These are phyloP conservation scores for Solanum dulcamara DNA, from an alignment of 257 asterid genomes.

Conservation along the genomic window DNA sequence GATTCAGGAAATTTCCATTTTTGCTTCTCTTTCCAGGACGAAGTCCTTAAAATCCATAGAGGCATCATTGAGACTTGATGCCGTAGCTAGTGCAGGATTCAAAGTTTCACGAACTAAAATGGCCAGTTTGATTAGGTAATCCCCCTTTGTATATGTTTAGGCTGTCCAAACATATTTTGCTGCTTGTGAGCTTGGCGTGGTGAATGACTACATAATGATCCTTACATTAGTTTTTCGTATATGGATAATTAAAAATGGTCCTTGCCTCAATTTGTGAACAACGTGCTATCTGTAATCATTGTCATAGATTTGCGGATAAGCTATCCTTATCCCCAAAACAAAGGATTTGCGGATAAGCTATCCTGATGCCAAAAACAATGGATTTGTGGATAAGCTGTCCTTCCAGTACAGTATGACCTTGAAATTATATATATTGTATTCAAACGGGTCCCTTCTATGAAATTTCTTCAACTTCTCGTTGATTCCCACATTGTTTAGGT, in stretches of 20 bases:
- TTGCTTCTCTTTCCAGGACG: conserved; percentile 36
- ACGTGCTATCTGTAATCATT: not conserved
- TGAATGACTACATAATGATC: not conserved
- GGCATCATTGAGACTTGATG: conserved; percentile 81
- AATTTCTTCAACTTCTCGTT: not conserved
- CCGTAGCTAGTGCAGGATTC: conserved; percentile 92
- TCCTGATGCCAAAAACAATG: not conserved
- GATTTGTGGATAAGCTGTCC: not conserved
- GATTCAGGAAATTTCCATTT: not conserved
- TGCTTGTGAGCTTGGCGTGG: not conserved
- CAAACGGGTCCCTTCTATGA: not conserved
- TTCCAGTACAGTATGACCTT: not conserved
- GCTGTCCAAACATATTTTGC: not conserved
- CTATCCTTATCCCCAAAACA: not conserved
- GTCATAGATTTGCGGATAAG: not conserved
- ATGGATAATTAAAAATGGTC: not conserved
- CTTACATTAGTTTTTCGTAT: not conserved
- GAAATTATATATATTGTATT: not conserved
- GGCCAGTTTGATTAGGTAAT: conserved; percentile 73
- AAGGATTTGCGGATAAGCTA: not conserved
- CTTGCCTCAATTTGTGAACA: not conserved
- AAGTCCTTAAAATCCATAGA: conserved; percentile 59
- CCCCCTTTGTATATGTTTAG: not conserved
- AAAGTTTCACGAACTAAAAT: conserved; percentile 92
- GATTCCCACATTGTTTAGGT: not conserved